Evolutionary conservation across 805 yeast genomes (phyloP).

Genomic region (Candida succiphila): DNA sequence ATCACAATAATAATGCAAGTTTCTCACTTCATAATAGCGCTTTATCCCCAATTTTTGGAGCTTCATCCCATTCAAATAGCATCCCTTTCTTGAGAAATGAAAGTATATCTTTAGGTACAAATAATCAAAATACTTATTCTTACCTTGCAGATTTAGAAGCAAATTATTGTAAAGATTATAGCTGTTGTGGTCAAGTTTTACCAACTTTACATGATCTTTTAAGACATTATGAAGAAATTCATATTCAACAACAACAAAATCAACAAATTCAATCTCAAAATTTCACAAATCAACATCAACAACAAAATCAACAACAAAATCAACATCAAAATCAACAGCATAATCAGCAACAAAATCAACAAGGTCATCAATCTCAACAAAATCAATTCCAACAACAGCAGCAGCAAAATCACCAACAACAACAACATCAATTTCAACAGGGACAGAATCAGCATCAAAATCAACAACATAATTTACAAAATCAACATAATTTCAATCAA

Average conservation of each 20-base stretch:
- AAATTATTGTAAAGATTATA: slow-evolving; percentile 91
- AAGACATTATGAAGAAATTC: slow-evolving; percentile 94
- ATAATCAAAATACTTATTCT: slow-evolving; percentile 38
- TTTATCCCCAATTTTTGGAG: too few relatives aligned
- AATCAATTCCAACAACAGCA: neutral
- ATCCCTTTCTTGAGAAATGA: neutral
- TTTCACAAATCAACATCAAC: slow-evolving; percentile 59
- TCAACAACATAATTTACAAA: slow-evolving; percentile 5
- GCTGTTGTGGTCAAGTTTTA: slow-evolving; percentile 87
- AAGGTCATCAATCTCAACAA: neutral
- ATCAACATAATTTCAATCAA: neutral
- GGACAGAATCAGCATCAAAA: slow-evolving; percentile 5
- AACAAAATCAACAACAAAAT: slow-evolving; percentile 56
- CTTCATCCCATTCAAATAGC: slow-evolving; percentile 34
- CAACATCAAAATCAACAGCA: slow-evolving; percentile 9
- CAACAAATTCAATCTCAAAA: slow-evolving; percentile 30
- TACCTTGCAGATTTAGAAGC: slow-evolving; percentile 92
- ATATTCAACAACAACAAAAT: slow-evolving; percentile 52
- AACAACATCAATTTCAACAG: neutral
- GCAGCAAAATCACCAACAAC: neutral
- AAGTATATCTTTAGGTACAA: slow-evolving; percentile 2
- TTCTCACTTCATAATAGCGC: too few relatives aligned
- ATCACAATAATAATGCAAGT: slow-evolving; percentile 1
- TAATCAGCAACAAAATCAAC: neutral
- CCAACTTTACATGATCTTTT: slow-evolving; percentile 91